phyloP scores from a whole-genome alignment of 805 yeast species.

The Candida chauliodis region DNA sequence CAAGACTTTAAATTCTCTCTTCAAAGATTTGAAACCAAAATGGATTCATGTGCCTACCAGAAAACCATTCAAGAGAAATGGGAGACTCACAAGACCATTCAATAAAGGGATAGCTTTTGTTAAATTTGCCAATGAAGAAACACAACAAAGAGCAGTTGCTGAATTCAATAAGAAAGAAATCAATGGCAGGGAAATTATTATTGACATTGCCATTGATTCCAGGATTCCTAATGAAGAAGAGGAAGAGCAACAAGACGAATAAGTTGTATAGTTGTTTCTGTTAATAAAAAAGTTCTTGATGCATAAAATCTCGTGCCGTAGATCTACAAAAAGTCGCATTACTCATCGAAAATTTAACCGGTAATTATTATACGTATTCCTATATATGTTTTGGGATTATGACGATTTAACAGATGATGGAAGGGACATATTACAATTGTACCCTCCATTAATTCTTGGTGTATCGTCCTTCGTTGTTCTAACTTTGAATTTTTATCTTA shows the following conservation, averaged over 20 bases:
- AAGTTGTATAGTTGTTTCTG: no score
- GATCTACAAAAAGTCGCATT: neutral
- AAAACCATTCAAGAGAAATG: conserved; percentile 32
- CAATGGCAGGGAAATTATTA: conserved; percentile 62
- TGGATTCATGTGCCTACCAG: conserved; percentile 60
- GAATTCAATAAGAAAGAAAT: conserved; percentile 64
- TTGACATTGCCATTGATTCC: conserved; percentile 71
- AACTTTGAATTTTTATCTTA: conserved; percentile 13
- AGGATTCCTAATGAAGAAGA: conserved; percentile 24
- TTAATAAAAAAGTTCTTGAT: no score
- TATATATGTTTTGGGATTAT: conserved; percentile 43
- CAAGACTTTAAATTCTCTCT: conserved; percentile 43
- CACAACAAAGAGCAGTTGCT: conserved; percentile 68
- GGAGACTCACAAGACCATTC: conserved; percentile 41
- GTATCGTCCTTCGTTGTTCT: conserved; percentile 26
- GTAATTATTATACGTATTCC: neutral
- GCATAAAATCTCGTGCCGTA: neutral
- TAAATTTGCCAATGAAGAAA: conserved; percentile 55
- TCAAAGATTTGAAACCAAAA: conserved; percentile 48
- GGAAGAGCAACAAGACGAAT: conserved; percentile 9
- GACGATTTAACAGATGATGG: conserved; percentile 61
- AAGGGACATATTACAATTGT: conserved; percentile 37
- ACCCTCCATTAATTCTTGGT: conserved; percentile 27
- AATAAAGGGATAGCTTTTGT: conserved; percentile 68
- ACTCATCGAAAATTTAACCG: no score